Evolutionary conservation across 2,329 filamentous ascomycete species (phyloP), one percentile per base, ranked within the genome.

Genomic region (Fusarium musae): DNA sequence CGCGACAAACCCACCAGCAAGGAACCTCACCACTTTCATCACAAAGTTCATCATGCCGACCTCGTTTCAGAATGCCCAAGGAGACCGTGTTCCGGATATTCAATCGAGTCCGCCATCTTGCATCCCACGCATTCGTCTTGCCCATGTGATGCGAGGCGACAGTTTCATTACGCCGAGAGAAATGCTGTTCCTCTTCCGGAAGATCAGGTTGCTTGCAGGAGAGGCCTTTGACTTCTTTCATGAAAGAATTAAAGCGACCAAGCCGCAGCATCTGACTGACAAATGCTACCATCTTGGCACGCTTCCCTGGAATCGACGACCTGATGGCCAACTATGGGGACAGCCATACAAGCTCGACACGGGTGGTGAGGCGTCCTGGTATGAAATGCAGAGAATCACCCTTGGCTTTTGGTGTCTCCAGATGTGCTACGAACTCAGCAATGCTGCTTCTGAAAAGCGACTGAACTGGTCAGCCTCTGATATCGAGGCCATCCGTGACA

Each of bases 391-490:
- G 36, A 59, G 70, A 26, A 26, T 73, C 4, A 28, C 34, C 0
- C 21, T 70, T 3, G 70, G 70, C 3, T 71, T 73, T 15, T 73
- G 66, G 50, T 53, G 53, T 36, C 58, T 73, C 10, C 61, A 73
- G 13, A 34, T 73, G 8, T 61, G 53, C 36, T 73, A 73, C 23
- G 70, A 73, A 23, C 42, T 73, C 7, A 73, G 70, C 13, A 73
- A 70, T 46, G 70, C 70, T 7, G 44, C 56, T 30, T 49, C 39
- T 0, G 70, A 73, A 23, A 26, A 59, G 3, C 70, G 70, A 3
- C 47, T 73, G 9, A 28, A 16, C n/a, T 73, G 70, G 70, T 26
- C 70, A 9, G 9, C 30, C 1, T 28, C 49, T 1, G 66, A 73
- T 23, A 17, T 70, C 4, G 43, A 63, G 19, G 36, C 26, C 7